Percentiles rank a stretch among this genome's conserved stretches.
Conservation (phyloP, 768 basidiomycete genomes). For the Trametes elegans region DNA sequence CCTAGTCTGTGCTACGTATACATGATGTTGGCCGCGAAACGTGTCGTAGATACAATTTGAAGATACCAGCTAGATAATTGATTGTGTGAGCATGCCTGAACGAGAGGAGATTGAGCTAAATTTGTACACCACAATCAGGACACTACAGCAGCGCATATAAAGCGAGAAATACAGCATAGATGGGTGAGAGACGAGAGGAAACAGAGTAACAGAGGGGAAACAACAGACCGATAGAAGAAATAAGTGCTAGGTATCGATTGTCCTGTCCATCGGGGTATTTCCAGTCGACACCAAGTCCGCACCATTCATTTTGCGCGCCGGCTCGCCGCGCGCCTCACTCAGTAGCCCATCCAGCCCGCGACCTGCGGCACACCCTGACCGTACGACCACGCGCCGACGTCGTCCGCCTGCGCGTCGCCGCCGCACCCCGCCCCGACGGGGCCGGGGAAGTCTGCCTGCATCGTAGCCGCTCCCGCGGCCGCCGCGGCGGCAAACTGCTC, state of each 20-base stretch:
- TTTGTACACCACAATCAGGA: not conserved
- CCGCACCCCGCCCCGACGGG: too few species aligned
- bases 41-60: not conserved
- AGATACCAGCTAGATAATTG: not conserved
- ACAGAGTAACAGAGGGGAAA: not conserved
- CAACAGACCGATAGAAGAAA: not conserved
- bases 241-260: conserved; percentile 4
- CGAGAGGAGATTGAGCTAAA: not conserved
- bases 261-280: conserved; percentile 10
- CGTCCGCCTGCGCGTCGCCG: not conserved
- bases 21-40: not conserved
- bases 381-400: not conserved
- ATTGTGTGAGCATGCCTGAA: not conserved
- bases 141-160: not conserved
- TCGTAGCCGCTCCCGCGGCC: too few species aligned
- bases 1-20: not conserved
- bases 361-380: conserved; percentile 1
- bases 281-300: not conserved
- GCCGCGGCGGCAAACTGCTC: too few species aligned
- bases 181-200: not conserved
- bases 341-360: not conserved
- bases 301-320: not conserved
- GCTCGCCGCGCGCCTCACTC: not conserved
- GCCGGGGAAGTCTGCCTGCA: too few species aligned
- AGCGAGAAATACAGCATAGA: not conserved